These are phyloP conservation scores for Coffea canephora DNA, from an alignment of 257 asterid species.

Conservation along the genomic window DNA sequence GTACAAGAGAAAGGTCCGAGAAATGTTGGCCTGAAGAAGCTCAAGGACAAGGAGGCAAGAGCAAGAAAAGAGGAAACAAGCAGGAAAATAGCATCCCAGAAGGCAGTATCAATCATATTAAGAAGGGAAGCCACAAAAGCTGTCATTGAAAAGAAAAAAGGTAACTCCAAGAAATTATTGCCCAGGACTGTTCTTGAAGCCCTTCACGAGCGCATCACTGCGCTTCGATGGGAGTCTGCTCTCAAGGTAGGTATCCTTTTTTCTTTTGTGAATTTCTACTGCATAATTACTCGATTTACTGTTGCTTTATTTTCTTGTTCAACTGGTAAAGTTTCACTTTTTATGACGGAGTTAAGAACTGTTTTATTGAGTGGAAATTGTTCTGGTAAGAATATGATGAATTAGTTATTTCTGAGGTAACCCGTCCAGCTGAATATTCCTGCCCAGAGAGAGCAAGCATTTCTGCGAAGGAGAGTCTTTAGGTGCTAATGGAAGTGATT, in stretches of 20 bases:
- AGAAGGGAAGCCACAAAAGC: slow-evolving; percentile 90
- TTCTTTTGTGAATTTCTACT: background rate
- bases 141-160: slow-evolving; percentile 75
- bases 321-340: background rate
- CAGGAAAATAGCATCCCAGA: slow-evolving; percentile 78
- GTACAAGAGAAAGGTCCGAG: slow-evolving; percentile 12
- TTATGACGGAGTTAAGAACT: background rate
- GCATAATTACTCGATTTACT: background rate
- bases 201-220: slow-evolving; percentile 89
- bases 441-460: too few relatives aligned
- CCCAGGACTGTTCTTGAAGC: slow-evolving; percentile 85
- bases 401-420: too few relatives aligned
- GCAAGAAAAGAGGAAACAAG: slow-evolving; percentile 70
- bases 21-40: slow-evolving; percentile 34
- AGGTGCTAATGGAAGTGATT: too few relatives aligned
- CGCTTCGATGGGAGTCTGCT: slow-evolving; percentile 97
- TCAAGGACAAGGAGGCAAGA: slow-evolving; percentile 45
- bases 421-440: too few relatives aligned
- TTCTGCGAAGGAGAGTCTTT: background rate
- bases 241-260: slow-evolving; percentile 49
- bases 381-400: too few relatives aligned
- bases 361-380: too few relatives aligned
- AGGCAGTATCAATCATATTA: slow-evolving; percentile 75
- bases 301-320: background rate
- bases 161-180: slow-evolving; percentile 60